Evolutionary conservation across 306 rosid genomes (phyloP), one percentile per base, ranked within the genome.

Genomic region (Calophaca sinica): DNA sequence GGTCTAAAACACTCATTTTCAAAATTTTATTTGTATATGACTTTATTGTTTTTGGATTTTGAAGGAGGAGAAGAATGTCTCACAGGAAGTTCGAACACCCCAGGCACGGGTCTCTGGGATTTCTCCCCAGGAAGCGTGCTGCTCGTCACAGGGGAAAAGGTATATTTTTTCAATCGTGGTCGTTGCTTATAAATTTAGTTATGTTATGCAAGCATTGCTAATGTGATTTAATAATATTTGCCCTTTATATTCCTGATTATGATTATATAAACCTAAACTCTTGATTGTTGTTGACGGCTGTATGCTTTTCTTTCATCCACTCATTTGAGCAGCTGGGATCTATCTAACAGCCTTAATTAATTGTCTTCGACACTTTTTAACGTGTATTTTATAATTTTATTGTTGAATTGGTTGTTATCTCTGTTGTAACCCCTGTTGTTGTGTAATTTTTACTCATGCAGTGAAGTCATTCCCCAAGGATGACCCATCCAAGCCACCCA

Each of bases 81-180:
- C 97, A 89, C 89, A 85, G 96, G 89, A 91, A 91, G 89, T 91
- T 91, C 77, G 97, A 91, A 66, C 96, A 91, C 85, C 96, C 93
- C 28, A 88, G 97, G 64, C 97, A 91, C 49, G 97, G 97, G 1
- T 91, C 97, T 3, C 87, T 91, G 70, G 93, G 97, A 55, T 91
- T 89, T 74, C 97, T 91, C 50, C 97, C 97, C 2, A 88, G 97
- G 84, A 91, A 91, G 78, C 81, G 96, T 28, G 97, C 93, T 81
- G 79, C 91, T 33, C 93, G 93, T 28, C 97, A 89, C 80, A 80
- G 96, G 9, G 96, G 97, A 66, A 91, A 91, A 82, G 97, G 97
- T 91, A 49, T 35, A 2, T 0, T 3, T 59, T 12, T 9, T 49
- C 0, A 20, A 12, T 26, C 1, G 5, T 4, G 5, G 3, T 4